Evolutionary conservation across 2,329 filamentous ascomycete species (phyloP).

Genomic region (Cercospora brassicicola): DNA sequence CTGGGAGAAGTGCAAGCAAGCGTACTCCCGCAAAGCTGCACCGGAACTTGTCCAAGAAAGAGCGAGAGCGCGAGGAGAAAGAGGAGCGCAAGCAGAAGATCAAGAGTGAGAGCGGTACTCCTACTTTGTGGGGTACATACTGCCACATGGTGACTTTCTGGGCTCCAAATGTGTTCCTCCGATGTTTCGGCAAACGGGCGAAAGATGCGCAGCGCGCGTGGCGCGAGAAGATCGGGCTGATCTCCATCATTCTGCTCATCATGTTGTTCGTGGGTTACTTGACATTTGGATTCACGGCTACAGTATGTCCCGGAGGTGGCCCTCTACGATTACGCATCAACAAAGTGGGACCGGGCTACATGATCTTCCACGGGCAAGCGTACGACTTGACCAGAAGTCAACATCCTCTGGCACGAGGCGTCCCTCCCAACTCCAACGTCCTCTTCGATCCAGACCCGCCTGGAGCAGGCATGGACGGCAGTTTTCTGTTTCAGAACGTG

Average conservation of each 20-base stretch:
- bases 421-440: conserved; percentile 73
- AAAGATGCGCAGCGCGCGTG: conserved; percentile 89
- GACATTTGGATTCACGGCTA: conserved; percentile 91
- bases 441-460: conserved; percentile 81
- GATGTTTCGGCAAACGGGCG: conserved; percentile 79
- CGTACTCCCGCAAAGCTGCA: conserved; percentile 44
- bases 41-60: conserved; percentile 65
- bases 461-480: conserved; percentile 86
- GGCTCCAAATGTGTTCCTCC: conserved; percentile 80
- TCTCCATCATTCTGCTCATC: conserved; percentile 87
- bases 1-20: conserved; percentile 40
- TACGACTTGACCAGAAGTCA: conserved; percentile 76
- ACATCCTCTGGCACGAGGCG: conserved; percentile 78
- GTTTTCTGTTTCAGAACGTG: conserved; percentile 97
- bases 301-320: conserved; percentile 74
- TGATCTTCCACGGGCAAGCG: conserved; percentile 94
- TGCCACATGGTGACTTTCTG: conserved; percentile 93
- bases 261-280: conserved; percentile 89
- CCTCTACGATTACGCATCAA: conserved; percentile 73
- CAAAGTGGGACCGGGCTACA: conserved; percentile 75
- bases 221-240: conserved; percentile 96
- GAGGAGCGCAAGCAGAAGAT: conserved; percentile 53
- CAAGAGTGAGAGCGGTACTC: conserved; percentile 67
- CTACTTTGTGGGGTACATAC: conserved; percentile 92
- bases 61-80: conserved; percentile 59